Base-by-base conservation (phyloP, 139 green algal species). In the Closterium sp. region DNA sequence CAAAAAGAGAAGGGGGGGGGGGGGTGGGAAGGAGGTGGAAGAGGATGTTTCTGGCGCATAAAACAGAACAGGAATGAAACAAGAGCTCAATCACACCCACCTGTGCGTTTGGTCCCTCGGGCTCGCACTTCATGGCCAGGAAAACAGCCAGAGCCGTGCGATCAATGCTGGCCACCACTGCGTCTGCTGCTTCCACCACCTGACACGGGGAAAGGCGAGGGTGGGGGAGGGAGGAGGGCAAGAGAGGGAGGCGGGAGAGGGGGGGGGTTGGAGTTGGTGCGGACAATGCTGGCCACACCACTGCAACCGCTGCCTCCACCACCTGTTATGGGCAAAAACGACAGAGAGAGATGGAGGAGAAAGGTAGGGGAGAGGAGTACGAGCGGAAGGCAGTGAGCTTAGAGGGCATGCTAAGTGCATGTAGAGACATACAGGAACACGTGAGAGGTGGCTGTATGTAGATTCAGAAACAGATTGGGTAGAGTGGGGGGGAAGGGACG, bases 151-250 rank as follows among this genome's bases (percentile, higher is more conserved):
- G 88, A 70, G 27, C 31, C 2, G 38, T 62, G 70, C 27, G 45
- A 31, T 93, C 91, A 29, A 93, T 93, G 32, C 27, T 27, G 32
- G 5, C 31, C 9, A 93, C 86, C 31, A 93, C 86, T n/a, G 85
- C 86, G 28, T 93, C 91, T 22, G 86, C 85, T 85, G 90, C 90
- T 31, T n/a, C 90, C 30, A 93, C 90, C 79, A 93, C 90, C 90
- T 93, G 50, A n/a, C n/a, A 84, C 70, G 86, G 9, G 30, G 28
- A 7, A 24, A 89, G 4, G 27, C 3, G 84, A 7, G 4, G 84
- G 2, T 4, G 84, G 84, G 9, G 84, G 28, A 87, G 86, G 11
- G 45, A 70, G 45, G 10, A 70, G 45, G n/a, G n/a, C n/a, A n/a
- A n/a, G n/a, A 19, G 4, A 17, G 45, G 10, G 45, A 17, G 6